These are phyloP conservation scores for Favolaschia claudopus DNA, from an alignment of 768 basidiomycete genomes.

Conservation along the genomic window DNA sequence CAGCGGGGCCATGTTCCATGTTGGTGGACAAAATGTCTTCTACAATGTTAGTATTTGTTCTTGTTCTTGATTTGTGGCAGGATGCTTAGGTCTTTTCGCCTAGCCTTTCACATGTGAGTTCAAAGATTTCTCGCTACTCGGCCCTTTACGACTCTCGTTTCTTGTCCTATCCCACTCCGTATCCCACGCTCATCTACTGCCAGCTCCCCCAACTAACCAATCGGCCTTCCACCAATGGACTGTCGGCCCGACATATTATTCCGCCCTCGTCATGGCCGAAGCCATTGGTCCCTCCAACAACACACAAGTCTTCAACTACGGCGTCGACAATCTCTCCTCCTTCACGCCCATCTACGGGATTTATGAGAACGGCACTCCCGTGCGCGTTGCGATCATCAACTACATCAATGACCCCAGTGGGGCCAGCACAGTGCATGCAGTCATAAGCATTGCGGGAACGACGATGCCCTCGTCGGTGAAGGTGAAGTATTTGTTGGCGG, in stretches of 20 bases:
- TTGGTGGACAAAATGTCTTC: slow-evolving; percentile 55
- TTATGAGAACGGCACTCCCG: slow-evolving; percentile 71
- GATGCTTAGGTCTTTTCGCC: background rate
- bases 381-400: slow-evolving; percentile 74
- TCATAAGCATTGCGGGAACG: slow-evolving; percentile 54
- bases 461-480: slow-evolving; percentile 50
- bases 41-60: slow-evolving; percentile 61
- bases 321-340: slow-evolving; percentile 51
- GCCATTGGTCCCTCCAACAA: slow-evolving; percentile 66
- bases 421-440: slow-evolving; percentile 56
- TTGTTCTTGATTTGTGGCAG: background rate
- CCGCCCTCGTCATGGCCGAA: slow-evolving; percentile 74
- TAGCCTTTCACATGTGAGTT: background rate
- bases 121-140: too few species aligned
- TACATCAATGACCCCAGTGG: slow-evolving; percentile 68
- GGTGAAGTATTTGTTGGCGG: slow-evolving; percentile 59
- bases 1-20: slow-evolving; percentile 49
- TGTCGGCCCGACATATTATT: slow-evolving; percentile 76
- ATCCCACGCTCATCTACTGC: too few species aligned
- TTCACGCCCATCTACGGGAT: slow-evolving; percentile 75
- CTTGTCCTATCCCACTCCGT: too few species aligned
- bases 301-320: slow-evolving; percentile 72
- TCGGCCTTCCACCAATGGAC: slow-evolving; percentile 72
- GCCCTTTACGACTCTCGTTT: too few species aligned
- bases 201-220: slow-evolving; percentile 60